Evolutionary conservation across 805 yeast species (phyloP), one percentile per base, ranked within the genome.

Genomic region (Yarrowia phangngaensis): DNA sequence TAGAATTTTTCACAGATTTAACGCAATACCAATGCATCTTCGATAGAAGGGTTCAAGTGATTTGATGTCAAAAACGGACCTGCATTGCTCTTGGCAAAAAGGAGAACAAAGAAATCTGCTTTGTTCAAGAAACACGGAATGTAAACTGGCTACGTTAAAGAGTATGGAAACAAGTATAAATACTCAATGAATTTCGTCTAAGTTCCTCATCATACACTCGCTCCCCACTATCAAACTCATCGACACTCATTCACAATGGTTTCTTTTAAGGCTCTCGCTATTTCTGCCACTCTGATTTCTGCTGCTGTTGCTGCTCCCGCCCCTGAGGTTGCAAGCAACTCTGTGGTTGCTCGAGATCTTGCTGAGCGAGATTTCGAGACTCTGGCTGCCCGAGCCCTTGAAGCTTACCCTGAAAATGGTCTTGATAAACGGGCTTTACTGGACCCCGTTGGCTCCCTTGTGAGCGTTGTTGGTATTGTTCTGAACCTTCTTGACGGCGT

Each of bases 271-370:
- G 26, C 45, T 38, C 12, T 38, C 13, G 14, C 27, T 15, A 4
- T 38, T 19, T 27, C 32, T 8, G 19, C 45, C 23, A 24, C 19
- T 19, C 31, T 38, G 45, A 32, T 32, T 14, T 19, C 32, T 4
- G 32, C 24, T 38, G 45, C 32, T 19, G 45, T 38, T 19, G 32
- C 32, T 9, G 45, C 43, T 23, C 41, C 33, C 6, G 24, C 24
- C 13, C 23, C 35, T n/a, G n/a, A n/a, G n/a, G n/a, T n/a, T n/a
- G 35, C 35, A 14, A 22, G 29, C 14, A 29, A 20, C 8, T 15
- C 31, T 36, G 31, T 23, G 6, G 23, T 31, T 23, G 17, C 7
- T 16, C 30, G 22, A 6, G 20, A 11, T 34, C 30, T 35, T 9
- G 19, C 12, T 15, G 20, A 22, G 20, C 38, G 38, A 14, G 38